Conservation (phyloP, 2,329 filamentous ascomycete genomes). For the Cercospora berteroae region DNA sequence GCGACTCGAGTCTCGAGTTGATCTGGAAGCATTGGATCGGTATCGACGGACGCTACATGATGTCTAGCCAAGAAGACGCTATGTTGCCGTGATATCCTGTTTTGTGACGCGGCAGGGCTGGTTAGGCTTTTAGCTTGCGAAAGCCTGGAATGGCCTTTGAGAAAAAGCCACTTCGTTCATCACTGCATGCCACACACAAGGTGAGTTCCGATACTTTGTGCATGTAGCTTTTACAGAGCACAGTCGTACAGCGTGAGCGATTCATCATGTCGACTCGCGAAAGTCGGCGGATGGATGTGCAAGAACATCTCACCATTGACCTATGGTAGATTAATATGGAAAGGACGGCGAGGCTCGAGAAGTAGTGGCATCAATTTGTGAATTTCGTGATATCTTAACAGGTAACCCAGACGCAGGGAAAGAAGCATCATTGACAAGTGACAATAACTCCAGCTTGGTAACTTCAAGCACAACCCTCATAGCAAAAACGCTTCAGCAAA, state of each 20-base stretch:
- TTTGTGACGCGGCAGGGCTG: background rate
- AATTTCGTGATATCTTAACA: background rate
- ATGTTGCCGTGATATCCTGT: background rate
- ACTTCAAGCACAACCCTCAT: background rate
- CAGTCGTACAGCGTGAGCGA: background rate
- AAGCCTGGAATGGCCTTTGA: background rate
- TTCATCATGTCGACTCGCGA: background rate
- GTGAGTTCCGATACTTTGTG: background rate
- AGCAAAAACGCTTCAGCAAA: constrained; percentile 6
- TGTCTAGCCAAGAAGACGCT: constrained; percentile 2
- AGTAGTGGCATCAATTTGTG: background rate
- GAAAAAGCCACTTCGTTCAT: background rate
- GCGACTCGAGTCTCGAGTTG: background rate
- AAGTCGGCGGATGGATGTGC: background rate
- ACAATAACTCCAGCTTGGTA: background rate
- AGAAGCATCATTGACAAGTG: background rate
- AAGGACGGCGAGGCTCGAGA: background rate
- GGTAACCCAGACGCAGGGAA: background rate
- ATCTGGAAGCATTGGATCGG: background rate
- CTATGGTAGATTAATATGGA: background rate
- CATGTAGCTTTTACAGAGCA: background rate
- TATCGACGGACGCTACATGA: background rate
- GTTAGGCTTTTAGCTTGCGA: background rate
- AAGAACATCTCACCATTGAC: background rate
- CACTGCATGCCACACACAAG: background rate